A percentile compares a stretch with the other conserved stretches of the same genome.
phyloP scores from a whole-genome alignment of 73 alveolate species.

The Durusdinium trenchii region DNA sequence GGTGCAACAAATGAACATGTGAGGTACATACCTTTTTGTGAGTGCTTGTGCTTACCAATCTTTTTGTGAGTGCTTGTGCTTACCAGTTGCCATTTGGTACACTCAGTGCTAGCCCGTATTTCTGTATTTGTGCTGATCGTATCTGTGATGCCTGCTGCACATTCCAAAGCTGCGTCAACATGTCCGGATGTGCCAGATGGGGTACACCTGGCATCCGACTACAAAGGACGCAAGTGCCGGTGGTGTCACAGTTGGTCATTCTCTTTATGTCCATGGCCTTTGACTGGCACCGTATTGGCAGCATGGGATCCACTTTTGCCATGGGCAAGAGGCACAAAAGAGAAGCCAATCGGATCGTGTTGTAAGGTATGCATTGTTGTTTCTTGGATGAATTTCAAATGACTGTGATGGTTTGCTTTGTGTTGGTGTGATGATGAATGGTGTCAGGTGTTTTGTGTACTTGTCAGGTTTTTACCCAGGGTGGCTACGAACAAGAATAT shows the following conservation, averaged over 20 bases:
- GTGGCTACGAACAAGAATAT: conserved; percentile 27
- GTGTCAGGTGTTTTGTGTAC: neutral
- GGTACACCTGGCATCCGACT: neutral
- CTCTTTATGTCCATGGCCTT: neutral
- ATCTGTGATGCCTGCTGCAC: neutral
- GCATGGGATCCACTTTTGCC: neutral
- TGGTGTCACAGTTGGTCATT: neutral
- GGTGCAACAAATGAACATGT: neutral
- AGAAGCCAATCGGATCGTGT: neutral
- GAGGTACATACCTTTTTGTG: neutral
- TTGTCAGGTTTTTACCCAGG: conserved; percentile 58
- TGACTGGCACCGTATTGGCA: neutral
- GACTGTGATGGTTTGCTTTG: neutral
- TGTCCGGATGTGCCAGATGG: too few species aligned
- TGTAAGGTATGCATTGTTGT: neutral
- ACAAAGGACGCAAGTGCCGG: neutral
- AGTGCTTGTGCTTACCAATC: neutral
- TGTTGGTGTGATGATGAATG: neutral
- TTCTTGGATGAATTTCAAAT: neutral
- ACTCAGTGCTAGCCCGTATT: neutral
- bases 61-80: neutral
- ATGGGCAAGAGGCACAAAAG: neutral
- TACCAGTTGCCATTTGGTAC: neutral
- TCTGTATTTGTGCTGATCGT: neutral
- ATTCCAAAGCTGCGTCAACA: neutral